phyloP scores from a whole-genome alignment of 352 stramenopile species.

The Globisporangium irregulare region DNA sequence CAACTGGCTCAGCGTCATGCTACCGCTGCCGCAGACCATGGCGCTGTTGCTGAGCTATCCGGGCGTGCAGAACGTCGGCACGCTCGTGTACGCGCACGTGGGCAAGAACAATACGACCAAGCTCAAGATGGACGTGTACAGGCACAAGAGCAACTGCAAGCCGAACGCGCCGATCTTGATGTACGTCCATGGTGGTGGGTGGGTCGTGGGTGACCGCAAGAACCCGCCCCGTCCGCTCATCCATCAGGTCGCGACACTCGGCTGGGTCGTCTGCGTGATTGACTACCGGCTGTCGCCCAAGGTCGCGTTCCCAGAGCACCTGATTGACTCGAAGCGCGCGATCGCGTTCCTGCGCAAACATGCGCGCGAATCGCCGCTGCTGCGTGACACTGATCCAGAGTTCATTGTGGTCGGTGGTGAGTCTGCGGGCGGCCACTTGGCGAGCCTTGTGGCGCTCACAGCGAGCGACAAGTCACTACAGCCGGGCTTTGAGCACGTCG shows the following conservation, averaged over 20 bases:
- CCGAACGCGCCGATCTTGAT: slow-evolving; percentile 60
- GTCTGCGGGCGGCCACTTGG: slow-evolving; percentile 65
- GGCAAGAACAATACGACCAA: slow-evolving; percentile 46
- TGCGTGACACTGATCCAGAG: slow-evolving; percentile 41
- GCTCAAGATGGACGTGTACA: slow-evolving; percentile 69
- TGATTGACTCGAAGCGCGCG: slow-evolving; percentile 66
- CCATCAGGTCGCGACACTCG: slow-evolving; percentile 51
- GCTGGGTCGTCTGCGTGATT: slow-evolving; percentile 66
- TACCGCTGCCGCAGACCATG: slow-evolving; percentile 51
- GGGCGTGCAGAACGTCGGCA: slow-evolving; percentile 38
- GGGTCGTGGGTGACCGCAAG: slow-evolving; percentile 54
- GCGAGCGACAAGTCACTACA: slow-evolving; percentile 60
- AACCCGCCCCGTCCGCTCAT: slow-evolving; percentile 47
- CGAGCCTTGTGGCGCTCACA: slow-evolving; percentile 66
- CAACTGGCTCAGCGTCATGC: slow-evolving; percentile 49
- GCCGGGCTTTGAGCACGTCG: slow-evolving; percentile 70
- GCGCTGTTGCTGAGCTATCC: slow-evolving; percentile 43
- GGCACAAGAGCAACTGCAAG: slow-evolving; percentile 26
- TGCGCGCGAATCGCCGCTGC: slow-evolving; percentile 10
- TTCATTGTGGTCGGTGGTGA: slow-evolving; percentile 64
- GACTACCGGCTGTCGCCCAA: slow-evolving; percentile 68
- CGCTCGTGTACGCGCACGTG: slow-evolving; percentile 50
- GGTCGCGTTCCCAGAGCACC: slow-evolving; percentile 51
- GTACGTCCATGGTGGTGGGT: slow-evolving; percentile 67
- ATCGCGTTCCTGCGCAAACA: slow-evolving; percentile 49